Evolutionary conservation across 2,329 filamentous ascomycete genomes (phyloP).

Genomic region (Colletotrichum filicis): DNA sequence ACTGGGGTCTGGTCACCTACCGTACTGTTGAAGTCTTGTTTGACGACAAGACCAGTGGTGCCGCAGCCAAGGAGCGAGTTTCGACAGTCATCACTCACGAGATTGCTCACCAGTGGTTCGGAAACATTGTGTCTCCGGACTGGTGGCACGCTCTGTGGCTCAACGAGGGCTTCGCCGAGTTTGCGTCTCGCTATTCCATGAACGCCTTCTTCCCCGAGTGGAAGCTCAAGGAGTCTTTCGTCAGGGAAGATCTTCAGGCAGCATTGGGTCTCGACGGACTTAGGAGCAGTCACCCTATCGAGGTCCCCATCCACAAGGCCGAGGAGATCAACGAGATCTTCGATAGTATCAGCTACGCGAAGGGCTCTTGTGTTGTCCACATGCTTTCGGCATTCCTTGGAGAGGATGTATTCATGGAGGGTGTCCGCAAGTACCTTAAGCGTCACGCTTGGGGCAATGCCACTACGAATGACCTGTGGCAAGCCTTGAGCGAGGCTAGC

Average conservation of each 20-base stretch:
- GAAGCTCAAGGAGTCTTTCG: constrained; percentile 97
- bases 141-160: constrained; percentile 99
- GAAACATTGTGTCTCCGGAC: constrained; percentile 97
- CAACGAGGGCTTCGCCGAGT: constrained; percentile 86
- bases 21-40: constrained; percentile 90
- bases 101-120: constrained; percentile 97
- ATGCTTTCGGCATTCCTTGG: constrained; percentile 98
- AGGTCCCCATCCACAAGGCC: constrained; percentile 93
- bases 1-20: constrained; percentile 97
- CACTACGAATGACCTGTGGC: constrained; percentile 90
- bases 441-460: constrained; percentile 98
- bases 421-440: constrained; percentile 89
- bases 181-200: constrained; percentile 73
- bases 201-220: constrained; percentile 97
- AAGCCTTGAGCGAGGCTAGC: constrained; percentile 85
- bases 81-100: constrained; percentile 98
- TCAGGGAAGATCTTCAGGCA: constrained; percentile 90
- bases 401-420: constrained; percentile 92
- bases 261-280: constrained; percentile 90
- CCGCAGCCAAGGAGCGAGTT: constrained; percentile 89
- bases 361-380: constrained; percentile 93
- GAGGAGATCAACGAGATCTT: constrained; percentile 99
- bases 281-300: constrained; percentile 94
- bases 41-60: constrained; percentile 91
- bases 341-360: constrained; percentile 96